Evolutionary conservation across 176 grass and related monocot genomes (phyloP).

Genomic region (Carex scoparia): DNA sequence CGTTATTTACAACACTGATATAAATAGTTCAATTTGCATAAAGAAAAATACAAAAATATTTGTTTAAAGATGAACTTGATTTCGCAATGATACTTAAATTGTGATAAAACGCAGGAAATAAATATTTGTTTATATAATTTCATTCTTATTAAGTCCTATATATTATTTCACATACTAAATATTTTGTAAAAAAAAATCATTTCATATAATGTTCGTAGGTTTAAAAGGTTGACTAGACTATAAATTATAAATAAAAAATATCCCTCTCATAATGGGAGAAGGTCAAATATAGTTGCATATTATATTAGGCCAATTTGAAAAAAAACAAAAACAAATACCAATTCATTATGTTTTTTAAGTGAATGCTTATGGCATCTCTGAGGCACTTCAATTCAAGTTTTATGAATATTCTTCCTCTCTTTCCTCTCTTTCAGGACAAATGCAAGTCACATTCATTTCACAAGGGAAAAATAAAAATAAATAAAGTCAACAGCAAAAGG

Average conservation of each 20-base stretch:
- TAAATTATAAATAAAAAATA: background rate
- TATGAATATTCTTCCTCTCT: background rate
- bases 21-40: too few relatives aligned
- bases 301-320: background rate
- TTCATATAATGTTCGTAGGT: background rate
- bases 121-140: background rate
- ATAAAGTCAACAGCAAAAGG: too few relatives aligned
- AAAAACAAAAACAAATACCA: background rate
- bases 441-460: background rate
- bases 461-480: background rate
- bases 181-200: background rate
- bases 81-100: too few relatives aligned
- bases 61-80: too few relatives aligned
- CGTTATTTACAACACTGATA: too few relatives aligned
- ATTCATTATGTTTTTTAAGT: background rate
- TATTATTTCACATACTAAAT: background rate
- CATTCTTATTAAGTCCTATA: too few relatives aligned
- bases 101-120: too few relatives aligned
- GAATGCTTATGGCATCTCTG: too few relatives aligned
- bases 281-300: background rate
- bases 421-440: background rate
- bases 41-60: too few relatives aligned
- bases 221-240: background rate
- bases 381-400: background rate
- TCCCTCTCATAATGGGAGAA: background rate